phyloP scores from a whole-genome alignment of 2,329 filamentous ascomycete species.

The Fusarium sp. region DNA sequence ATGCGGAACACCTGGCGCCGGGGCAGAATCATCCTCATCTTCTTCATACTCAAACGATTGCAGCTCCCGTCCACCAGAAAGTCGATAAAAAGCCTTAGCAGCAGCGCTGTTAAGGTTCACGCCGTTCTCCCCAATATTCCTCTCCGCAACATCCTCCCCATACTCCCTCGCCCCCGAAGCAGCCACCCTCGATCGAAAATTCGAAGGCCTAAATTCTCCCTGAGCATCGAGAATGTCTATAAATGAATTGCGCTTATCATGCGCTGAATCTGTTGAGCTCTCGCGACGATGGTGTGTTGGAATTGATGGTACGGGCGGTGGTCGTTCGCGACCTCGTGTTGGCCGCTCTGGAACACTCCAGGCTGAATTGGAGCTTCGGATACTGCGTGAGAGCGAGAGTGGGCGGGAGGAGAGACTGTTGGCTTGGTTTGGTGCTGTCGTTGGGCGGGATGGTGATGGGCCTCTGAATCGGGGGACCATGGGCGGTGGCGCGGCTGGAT shows the following conservation, averaged over 20 bases:
- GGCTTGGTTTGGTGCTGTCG: slow-evolving; percentile 35
- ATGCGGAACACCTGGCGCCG: slow-evolving; percentile 33
- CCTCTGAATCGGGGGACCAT: slow-evolving; percentile 33
- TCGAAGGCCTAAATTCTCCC: slow-evolving; percentile 60
- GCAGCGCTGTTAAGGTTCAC: slow-evolving; percentile 50
- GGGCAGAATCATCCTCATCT: slow-evolving; percentile 31
- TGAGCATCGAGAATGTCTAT: slow-evolving; percentile 71
- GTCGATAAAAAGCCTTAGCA: slow-evolving; percentile 53
- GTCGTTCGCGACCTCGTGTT: slow-evolving; percentile 22
- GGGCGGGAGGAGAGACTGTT: slow-evolving; percentile 19
- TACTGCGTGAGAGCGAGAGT: slow-evolving; percentile 33
- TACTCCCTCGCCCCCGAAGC: slow-evolving; percentile 66
- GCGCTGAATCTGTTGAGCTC: slow-evolving; percentile 36
- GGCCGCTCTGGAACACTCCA: slow-evolving; percentile 28
- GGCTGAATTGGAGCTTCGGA: slow-evolving; percentile 36
- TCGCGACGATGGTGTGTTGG: slow-evolving; percentile 37
- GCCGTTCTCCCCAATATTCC: slow-evolving; percentile 62
- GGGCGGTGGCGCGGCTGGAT: slow-evolving; percentile 31
- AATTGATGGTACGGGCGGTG: slow-evolving; percentile 41
- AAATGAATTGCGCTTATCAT: slow-evolving; percentile 27
- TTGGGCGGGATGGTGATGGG: slow-evolving; percentile 28
- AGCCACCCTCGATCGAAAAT: slow-evolving; percentile 62
- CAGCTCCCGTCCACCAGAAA: slow-evolving; percentile 17
- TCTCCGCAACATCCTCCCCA: slow-evolving; percentile 74
- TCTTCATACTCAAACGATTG: slow-evolving; percentile 3